Conservation (phyloP, 2,329 filamentous ascomycete genomes). For the Didymella lethalis region DNA sequence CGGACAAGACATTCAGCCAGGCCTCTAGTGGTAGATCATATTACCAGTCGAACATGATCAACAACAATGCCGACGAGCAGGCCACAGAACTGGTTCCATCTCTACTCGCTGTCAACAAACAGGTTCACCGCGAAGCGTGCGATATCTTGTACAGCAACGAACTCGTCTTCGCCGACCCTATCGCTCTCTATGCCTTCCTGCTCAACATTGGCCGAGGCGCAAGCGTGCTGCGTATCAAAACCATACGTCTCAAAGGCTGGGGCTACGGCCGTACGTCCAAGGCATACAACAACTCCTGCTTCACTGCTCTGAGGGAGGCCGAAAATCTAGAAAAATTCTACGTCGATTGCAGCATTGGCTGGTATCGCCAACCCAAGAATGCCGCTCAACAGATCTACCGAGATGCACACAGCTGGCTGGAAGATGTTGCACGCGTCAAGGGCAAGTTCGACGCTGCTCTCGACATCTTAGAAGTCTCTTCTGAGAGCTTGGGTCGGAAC, state of each 20-base stretch:
- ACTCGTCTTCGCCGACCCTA: constrained; percentile 37
- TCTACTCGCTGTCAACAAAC: constrained; percentile 41
- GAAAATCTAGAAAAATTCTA: constrained; percentile 40
- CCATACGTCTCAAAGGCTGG: constrained; percentile 39
- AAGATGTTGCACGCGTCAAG: constrained; percentile 40
- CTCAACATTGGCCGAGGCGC: constrained; percentile 39
- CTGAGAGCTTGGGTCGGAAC: not conserved
- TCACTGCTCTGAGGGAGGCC: constrained; percentile 41
- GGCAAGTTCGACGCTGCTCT: constrained; percentile 42
- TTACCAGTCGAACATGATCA: constrained; percentile 16
- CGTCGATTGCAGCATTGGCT: constrained; percentile 28
- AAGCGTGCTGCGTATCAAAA: constrained; percentile 34
- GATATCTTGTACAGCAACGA: constrained; percentile 43
- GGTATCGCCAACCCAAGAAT: constrained; percentile 6
- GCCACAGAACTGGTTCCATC: constrained; percentile 29
- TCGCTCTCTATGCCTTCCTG: constrained; percentile 45
- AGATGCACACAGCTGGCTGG: constrained; percentile 49
- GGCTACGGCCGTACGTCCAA: constrained; percentile 34
- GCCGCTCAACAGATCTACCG: constrained; percentile 46
- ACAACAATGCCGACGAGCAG: constrained; percentile 18
- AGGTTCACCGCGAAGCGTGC: constrained; percentile 38
- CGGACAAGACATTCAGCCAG: constrained; percentile 7
- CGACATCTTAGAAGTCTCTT: constrained; percentile 31
- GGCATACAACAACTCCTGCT: constrained; percentile 46
- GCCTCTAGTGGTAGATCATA: not conserved